Evolutionary conservation across 2,329 filamentous ascomycete species (phyloP).

Genomic region (Cytospora paraplurivora): DNA sequence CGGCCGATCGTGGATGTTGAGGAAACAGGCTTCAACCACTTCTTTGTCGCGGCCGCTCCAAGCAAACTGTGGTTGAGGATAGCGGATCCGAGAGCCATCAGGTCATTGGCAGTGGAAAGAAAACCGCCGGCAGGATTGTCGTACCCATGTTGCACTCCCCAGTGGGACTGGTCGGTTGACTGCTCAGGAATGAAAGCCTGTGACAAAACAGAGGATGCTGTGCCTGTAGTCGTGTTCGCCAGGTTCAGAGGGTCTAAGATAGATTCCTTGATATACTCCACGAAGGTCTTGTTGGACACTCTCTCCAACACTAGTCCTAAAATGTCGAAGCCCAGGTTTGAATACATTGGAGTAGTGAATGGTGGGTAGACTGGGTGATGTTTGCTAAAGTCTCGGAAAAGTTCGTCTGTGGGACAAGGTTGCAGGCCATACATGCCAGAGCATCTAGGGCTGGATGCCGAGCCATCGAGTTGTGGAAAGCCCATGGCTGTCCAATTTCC

Average conservation of each 20-base stretch:
- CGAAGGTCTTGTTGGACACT: constrained; percentile 44
- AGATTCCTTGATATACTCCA: constrained; percentile 42
- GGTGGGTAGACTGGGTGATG: constrained; percentile 45
- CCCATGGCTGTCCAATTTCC: constrained; percentile 37
- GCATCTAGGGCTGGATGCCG: constrained; percentile 36
- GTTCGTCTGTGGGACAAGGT: constrained; percentile 37
- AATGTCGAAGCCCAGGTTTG: constrained; percentile 49
- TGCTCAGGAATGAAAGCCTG: constrained; percentile 41
- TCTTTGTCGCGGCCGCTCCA: constrained; percentile 32
- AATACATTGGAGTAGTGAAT: constrained; percentile 50
- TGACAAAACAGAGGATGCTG: constrained; percentile 36
- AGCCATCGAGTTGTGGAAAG: constrained; percentile 36
- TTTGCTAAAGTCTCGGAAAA: constrained; percentile 36
- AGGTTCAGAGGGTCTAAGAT: constrained; percentile 48
- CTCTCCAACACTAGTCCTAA: constrained; percentile 50
- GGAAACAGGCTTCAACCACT: constrained; percentile 37
- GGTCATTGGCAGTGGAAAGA: constrained; percentile 37
- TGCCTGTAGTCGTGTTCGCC: constrained; percentile 41
- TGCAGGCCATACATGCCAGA: constrained; percentile 40
- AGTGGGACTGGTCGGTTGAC: constrained; percentile 36
- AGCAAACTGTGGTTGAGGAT: constrained; percentile 35
- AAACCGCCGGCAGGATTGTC: constrained; percentile 32
- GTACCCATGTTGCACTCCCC: constrained; percentile 33
- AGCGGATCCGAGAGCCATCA: constrained; percentile 34
- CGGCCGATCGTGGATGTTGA: constrained; percentile 36